These are phyloP conservation scores for Zygosaccharomyces siamensis DNA, from an alignment of 805 yeast genomes.

Conservation along the genomic window DNA sequence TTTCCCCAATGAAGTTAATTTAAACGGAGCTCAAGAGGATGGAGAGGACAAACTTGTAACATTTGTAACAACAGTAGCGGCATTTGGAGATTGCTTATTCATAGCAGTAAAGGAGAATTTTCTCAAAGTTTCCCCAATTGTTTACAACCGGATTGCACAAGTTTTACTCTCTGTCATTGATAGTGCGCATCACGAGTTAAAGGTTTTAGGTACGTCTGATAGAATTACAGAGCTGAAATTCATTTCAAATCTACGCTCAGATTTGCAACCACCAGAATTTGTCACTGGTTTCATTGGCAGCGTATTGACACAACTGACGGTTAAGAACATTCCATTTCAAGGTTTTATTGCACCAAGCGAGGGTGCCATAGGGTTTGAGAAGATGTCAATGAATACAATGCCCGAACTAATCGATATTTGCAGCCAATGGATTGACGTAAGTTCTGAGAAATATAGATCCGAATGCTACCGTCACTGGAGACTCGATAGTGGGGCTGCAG, in stretches of 20 bases:
- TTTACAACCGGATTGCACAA: slow-evolving; percentile 30
- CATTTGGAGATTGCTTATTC: slow-evolving; percentile 20
- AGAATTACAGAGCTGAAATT: slow-evolving; percentile 23
- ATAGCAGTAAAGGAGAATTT: slow-evolving; percentile 29
- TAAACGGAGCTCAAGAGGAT: slow-evolving; percentile 7
- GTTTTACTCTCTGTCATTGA: slow-evolving; percentile 30
- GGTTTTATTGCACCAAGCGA: slow-evolving; percentile 44
- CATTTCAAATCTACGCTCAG: slow-evolving; percentile 24
- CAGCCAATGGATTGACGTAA: slow-evolving; percentile 13
- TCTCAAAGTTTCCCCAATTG: slow-evolving; percentile 35
- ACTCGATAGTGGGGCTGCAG: slow-evolving; percentile 27
- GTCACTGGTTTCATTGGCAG: slow-evolving; percentile 54
- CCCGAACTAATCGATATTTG: slow-evolving; percentile 26
- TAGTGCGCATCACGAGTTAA: slow-evolving; percentile 3
- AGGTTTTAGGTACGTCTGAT: slow-evolving; percentile 30
- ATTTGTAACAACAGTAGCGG: slow-evolving; percentile 21
- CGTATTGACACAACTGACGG: slow-evolving; percentile 32
- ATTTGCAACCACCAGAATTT: slow-evolving; percentile 55
- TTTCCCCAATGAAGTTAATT: slow-evolving; percentile 28
- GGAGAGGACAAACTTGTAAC: slow-evolving; percentile 6
- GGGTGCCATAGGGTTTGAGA: slow-evolving; percentile 59
- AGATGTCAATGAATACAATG: slow-evolving; percentile 35
- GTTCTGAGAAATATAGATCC: slow-evolving; percentile 15
- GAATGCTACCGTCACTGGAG: slow-evolving; percentile 32
- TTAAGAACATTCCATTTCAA: slow-evolving; percentile 13